Evolutionary conservation across 257 asterid genomes (phyloP).

Genomic region (Scutellaria barbata): DNA sequence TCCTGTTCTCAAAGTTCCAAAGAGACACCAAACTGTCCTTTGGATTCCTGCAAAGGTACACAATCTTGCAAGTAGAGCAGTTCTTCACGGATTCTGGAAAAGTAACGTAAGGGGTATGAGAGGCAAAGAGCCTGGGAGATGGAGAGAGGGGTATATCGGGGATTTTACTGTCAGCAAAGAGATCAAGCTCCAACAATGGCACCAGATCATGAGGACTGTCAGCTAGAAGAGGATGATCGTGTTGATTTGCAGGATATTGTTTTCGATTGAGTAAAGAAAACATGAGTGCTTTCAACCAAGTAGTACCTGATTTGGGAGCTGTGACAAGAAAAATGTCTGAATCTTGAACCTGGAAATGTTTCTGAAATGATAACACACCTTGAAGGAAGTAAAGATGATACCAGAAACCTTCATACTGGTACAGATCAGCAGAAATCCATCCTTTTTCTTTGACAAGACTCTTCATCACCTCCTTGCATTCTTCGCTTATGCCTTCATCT

Average conservation of each 20-base stretch:
- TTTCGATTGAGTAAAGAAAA: neutral
- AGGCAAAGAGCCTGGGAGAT: slow-evolving; percentile 32
- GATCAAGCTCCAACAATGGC: neutral
- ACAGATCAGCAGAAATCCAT: slow-evolving; percentile 15
- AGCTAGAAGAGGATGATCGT: neutral
- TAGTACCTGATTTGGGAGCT: slow-evolving; percentile 13
- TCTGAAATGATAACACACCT: neutral
- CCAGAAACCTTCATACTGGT: slow-evolving; percentile 21
- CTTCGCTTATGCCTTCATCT: neutral
- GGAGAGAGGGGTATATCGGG: slow-evolving; percentile 21
- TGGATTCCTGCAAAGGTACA: slow-evolving; percentile 42
- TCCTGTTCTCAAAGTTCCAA: slow-evolving; percentile 41
- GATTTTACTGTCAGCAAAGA: slow-evolving; percentile 9
- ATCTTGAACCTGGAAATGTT: neutral
- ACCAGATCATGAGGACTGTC: neutral
- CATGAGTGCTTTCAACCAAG: slow-evolving; percentile 9
- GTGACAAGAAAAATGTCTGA: neutral
- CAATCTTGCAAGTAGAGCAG: slow-evolving; percentile 28
- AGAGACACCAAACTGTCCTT: slow-evolving; percentile 46
- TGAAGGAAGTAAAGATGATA: neutral
- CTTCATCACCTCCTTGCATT: neutral
- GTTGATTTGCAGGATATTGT: neutral
- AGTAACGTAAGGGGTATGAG: slow-evolving; percentile 35
- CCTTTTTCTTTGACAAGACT: slow-evolving; percentile 16
- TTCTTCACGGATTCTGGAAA: slow-evolving; percentile 28